phyloP scores from a whole-genome alignment of 2,329 filamentous ascomycete genomes.

The Coniochaeta sp. region DNA sequence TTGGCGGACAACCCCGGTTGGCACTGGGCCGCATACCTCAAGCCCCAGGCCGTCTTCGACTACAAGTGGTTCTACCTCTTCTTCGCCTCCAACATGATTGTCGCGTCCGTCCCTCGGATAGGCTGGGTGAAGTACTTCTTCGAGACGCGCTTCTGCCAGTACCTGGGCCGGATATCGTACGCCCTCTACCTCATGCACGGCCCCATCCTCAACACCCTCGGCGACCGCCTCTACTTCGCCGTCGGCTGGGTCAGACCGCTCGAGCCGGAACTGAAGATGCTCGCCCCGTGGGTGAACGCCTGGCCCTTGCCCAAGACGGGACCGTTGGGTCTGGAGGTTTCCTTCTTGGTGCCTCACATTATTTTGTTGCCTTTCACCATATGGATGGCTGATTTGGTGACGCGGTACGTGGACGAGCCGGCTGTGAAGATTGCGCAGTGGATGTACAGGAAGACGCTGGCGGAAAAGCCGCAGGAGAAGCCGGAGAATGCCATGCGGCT shows the following conservation, averaged over 20 bases:
- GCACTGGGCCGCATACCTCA: slow-evolving; percentile 53
- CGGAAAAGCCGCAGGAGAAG: slow-evolving; percentile 11
- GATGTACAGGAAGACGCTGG: slow-evolving; percentile 44
- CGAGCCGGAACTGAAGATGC: slow-evolving; percentile 28
- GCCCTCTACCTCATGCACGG: slow-evolving; percentile 59
- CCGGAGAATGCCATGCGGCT: slow-evolving; percentile 10
- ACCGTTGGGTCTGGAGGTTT: slow-evolving; percentile 53
- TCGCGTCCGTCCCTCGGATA: slow-evolving; percentile 51
- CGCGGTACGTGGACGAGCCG: slow-evolving; percentile 50
- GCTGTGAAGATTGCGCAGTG: slow-evolving; percentile 50
- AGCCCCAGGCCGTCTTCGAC: slow-evolving; percentile 59
- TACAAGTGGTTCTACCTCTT: slow-evolving; percentile 64
- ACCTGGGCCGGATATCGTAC: slow-evolving; percentile 56
- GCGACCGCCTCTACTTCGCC: slow-evolving; percentile 57
- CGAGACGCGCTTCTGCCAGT: slow-evolving; percentile 51
- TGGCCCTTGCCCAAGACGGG: slow-evolving; percentile 48
- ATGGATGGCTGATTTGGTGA: slow-evolving; percentile 50
- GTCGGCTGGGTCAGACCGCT: slow-evolving; percentile 44
- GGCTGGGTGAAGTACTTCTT: slow-evolving; percentile 51
- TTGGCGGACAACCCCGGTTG: slow-evolving; percentile 51
- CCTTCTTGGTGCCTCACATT: slow-evolving; percentile 52
- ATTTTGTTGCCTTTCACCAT: slow-evolving; percentile 53
- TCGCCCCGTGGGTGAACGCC: slow-evolving; percentile 50
- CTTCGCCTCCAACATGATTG: slow-evolving; percentile 49
- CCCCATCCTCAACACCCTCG: slow-evolving; percentile 50